phyloP scores from a whole-genome alignment of 768 basidiomycete genomes.

The Mrakia frigida region DNA sequence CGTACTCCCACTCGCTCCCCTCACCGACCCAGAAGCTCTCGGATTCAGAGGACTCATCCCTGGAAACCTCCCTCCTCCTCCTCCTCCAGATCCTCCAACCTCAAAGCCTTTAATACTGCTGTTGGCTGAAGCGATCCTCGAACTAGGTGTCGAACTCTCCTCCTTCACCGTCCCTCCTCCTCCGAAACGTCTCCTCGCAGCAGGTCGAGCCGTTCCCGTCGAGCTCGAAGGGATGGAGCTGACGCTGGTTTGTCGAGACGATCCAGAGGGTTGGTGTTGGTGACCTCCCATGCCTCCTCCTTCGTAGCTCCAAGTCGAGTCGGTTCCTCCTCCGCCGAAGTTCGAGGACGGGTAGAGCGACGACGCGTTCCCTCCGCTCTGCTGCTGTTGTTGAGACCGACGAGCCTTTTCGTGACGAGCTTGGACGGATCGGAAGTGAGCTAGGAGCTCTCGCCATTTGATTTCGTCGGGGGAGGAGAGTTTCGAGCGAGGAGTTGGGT shows the following conservation, averaged over 20 bases:
- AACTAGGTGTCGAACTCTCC: neutral
- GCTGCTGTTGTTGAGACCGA: slow-evolving; percentile 42
- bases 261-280: neutral
- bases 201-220: neutral
- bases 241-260: slow-evolving; percentile 7
- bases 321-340: neutral
- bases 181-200: neutral
- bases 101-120: too few relatives aligned
- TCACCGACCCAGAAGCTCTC: neutral
- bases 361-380: neutral
- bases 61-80: neutral
- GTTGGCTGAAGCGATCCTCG: neutral
- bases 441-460: slow-evolving; percentile 91
- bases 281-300: neutral
- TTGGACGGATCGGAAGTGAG: slow-evolving; percentile 87
- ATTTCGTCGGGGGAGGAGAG: slow-evolving; percentile 71
- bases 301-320: neutral
- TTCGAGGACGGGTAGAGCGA: neutral
- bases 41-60: slow-evolving; percentile 16
- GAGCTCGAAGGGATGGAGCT: slow-evolving; percentile 5
- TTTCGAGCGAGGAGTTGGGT: slow-evolving; percentile 59
- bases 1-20: neutral
- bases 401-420: slow-evolving; percentile 86
- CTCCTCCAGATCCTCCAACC: neutral
- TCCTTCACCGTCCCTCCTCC: slow-evolving; percentile 5